These are phyloP conservation scores for Geotrichum fermentans DNA, from an alignment of 1,139 yeast genomes.

Conservation along the genomic window DNA sequence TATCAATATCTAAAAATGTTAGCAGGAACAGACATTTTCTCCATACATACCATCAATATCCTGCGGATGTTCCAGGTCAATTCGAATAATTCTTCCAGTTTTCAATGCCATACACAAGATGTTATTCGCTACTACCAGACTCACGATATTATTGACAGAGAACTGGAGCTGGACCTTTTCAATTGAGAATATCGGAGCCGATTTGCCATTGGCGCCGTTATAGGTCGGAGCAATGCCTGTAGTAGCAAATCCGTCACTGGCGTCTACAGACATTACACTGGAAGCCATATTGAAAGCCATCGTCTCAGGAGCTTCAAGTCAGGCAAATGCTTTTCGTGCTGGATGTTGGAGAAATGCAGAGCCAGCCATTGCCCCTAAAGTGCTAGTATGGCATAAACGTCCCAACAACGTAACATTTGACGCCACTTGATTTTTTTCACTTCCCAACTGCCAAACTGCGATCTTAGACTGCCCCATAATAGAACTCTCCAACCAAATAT, in stretches of 20 bases:
- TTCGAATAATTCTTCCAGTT: slow-evolving; percentile 46
- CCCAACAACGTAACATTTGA: slow-evolving; percentile 5
- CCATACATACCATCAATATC: slow-evolving; percentile 38
- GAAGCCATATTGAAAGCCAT: slow-evolving; percentile 12
- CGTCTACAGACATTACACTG: slow-evolving; percentile 11
- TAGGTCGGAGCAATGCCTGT: slow-evolving; percentile 9
- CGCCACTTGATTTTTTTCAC: not conserved
- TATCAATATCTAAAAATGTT: slow-evolving; percentile 30
- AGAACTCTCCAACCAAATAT: too few species aligned
- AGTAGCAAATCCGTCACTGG: slow-evolving; percentile 18
- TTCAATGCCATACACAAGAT: slow-evolving; percentile 46
- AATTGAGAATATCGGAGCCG: slow-evolving; percentile 34
- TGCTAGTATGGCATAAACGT: slow-evolving; percentile 3
- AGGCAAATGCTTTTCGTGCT: not conserved
- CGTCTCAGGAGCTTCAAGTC: not conserved
- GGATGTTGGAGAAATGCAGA: too few species aligned
- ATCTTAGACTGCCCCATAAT: not conserved
- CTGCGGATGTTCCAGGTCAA: slow-evolving; percentile 53
- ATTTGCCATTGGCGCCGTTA: slow-evolving; percentile 17
- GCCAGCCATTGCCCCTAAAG: not conserved
- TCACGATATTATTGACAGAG: slow-evolving; percentile 42
- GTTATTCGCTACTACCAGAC: slow-evolving; percentile 47
- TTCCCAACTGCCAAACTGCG: slow-evolving; percentile 16
- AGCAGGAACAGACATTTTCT: not conserved
- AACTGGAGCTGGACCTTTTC: slow-evolving; percentile 58